Evolutionary conservation across 2,329 filamentous ascomycete species (phyloP).

Genomic region (Aureobasidium subglaciale): DNA sequence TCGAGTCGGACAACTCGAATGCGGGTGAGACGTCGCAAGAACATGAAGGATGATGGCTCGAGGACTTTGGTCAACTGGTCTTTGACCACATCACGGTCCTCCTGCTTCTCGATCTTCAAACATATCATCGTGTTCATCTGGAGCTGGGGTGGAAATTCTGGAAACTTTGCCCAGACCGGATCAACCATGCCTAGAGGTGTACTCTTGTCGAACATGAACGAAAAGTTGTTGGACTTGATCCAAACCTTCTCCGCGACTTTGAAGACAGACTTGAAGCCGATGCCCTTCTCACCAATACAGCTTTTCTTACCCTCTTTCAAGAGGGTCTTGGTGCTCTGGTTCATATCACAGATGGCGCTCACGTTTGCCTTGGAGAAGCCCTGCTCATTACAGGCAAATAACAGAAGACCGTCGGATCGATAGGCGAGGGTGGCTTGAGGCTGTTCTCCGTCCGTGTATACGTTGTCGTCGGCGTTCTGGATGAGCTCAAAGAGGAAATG

Average conservation of each 20-base stretch:
- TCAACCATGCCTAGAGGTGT: constrained; percentile 30
- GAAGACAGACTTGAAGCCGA: constrained; percentile 48
- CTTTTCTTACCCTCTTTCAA: constrained; percentile 25
- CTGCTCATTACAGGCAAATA: constrained; percentile 42
- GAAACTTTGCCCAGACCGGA: constrained; percentile 26
- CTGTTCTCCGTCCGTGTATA: constrained; percentile 24
- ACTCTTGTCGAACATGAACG: constrained; percentile 37
- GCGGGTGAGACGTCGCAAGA: constrained; percentile 25
- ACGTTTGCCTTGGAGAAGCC: constrained; percentile 40
- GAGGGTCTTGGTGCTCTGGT: constrained; percentile 40
- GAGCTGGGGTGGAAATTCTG: constrained; percentile 19
- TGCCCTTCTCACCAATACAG: constrained; percentile 47
- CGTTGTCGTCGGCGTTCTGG: constrained; percentile 50
- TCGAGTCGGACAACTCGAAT: constrained; percentile 19
- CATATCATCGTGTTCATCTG: constrained; percentile 19
- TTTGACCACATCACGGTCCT: constrained; percentile 10
- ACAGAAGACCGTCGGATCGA: constrained; percentile 25
- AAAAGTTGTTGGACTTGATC: constrained; percentile 39
- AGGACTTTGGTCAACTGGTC: constrained; percentile 18
- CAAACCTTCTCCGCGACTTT: constrained; percentile 39
- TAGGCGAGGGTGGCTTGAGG: constrained; percentile 26
- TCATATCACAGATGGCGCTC: constrained; percentile 40
- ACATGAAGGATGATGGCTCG: constrained; percentile 26
- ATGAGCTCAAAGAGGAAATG: constrained; percentile 49
- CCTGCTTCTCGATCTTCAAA: constrained; percentile 20